Conservation (phyloP, 2,329 filamentous ascomycete species). For the Sphaerulina musiva region DNA sequence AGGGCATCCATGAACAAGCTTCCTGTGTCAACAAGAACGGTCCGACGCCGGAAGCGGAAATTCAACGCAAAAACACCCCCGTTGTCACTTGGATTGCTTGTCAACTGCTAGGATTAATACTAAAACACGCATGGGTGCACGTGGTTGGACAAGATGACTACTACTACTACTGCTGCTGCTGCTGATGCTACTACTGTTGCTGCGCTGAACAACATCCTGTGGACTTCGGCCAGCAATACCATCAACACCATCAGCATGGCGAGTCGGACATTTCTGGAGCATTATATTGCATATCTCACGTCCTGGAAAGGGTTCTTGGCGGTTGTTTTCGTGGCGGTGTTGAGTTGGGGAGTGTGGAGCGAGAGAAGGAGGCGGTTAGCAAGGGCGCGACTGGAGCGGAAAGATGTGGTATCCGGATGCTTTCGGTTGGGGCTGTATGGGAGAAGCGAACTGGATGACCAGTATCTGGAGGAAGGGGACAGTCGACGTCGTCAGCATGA, state of each 20-base stretch:
- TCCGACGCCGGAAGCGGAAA: not conserved
- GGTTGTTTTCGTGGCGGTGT: slow-evolving; percentile 1
- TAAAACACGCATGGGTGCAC: not conserved
- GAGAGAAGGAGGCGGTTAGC: slow-evolving; percentile 2
- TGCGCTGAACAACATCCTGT: not conserved
- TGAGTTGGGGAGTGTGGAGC: not conserved
- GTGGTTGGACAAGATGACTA: not conserved
- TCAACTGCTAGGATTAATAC: not conserved
- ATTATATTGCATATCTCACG: slow-evolving; percentile 11
- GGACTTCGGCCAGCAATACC: not conserved
- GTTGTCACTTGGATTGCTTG: not conserved
- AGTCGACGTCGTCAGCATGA: not conserved
- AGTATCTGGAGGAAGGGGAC: slow-evolving; percentile 7
- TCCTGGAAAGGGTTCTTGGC: slow-evolving; percentile 11
- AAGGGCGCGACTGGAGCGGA: not conserved
- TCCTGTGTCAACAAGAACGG: not conserved
- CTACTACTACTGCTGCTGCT: not conserved
- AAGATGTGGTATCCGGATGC: not conserved
- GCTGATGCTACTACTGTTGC: not conserved
- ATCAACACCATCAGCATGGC: not conserved
- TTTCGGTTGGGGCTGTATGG: slow-evolving; percentile 4
- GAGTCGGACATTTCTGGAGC: slow-evolving; percentile 8
- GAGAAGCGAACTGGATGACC: slow-evolving; percentile 25
- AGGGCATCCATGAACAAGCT: not conserved
- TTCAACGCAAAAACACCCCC: not conserved